phyloP scores from a whole-genome alignment of 169 alveolate species.

The Fabrea salina region DNA sequence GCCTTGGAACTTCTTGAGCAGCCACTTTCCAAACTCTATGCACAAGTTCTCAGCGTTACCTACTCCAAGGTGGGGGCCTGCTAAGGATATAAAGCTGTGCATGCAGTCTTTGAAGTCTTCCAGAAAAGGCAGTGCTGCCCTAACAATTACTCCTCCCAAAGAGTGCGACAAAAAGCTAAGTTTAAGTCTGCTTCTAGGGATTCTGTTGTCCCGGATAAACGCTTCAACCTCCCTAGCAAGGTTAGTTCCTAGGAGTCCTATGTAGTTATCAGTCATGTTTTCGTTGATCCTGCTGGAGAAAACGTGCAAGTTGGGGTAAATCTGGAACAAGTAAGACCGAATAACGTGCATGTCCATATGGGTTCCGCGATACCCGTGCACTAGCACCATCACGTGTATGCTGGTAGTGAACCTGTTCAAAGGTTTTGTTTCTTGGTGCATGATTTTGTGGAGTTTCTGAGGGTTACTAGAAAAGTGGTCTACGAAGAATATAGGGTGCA shows the following conservation, averaged over 20 bases:
- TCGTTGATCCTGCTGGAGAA: constrained; percentile 71
- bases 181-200: constrained; percentile 60
- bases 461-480: neutral
- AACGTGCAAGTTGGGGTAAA: constrained; percentile 52
- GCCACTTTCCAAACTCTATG: constrained; percentile 71
- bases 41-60: constrained; percentile 59
- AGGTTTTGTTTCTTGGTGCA: neutral
- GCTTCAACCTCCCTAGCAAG: constrained; percentile 71
- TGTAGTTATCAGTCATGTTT: constrained; percentile 58
- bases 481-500: constrained; percentile 11
- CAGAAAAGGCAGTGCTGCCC: constrained; percentile 78
- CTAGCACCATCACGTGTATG: constrained; percentile 69
- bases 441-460: neutral
- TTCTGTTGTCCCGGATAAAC: constrained; percentile 57
- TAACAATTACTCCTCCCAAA: constrained; percentile 82
- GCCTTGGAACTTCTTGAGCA: constrained; percentile 68
- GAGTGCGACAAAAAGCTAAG: constrained; percentile 82
- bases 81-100: constrained; percentile 69
- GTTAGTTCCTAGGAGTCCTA: constrained; percentile 66
- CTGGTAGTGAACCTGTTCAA: constrained; percentile 15
- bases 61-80: constrained; percentile 85
- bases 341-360: constrained; percentile 74
- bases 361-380: constrained; percentile 82
- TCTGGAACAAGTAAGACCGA: constrained; percentile 59
- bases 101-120: constrained; percentile 59